Conservation (phyloP, 2,329 filamentous ascomycete species). For the Scopulariopsis brevicaulis region DNA sequence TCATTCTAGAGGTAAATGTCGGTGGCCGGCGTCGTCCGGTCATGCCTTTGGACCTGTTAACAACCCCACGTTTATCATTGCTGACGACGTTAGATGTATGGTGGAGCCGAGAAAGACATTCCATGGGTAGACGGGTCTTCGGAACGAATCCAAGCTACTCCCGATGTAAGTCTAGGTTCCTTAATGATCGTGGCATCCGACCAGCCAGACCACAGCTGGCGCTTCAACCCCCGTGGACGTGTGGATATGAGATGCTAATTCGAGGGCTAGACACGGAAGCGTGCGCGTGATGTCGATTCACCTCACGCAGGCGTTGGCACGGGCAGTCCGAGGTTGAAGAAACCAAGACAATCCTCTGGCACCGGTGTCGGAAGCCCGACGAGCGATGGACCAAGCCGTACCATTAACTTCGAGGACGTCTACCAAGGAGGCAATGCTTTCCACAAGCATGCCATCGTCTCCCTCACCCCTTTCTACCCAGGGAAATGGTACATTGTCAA, state of each 20-base stretch:
- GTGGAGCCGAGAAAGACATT: too few species aligned
- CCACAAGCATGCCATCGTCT: constrained; percentile 10
- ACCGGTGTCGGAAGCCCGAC: not conserved
- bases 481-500: constrained; percentile 10
- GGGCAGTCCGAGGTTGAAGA: not conserved
- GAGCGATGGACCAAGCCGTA: not conserved
- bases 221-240: not conserved
- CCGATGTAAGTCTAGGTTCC: not conserved
- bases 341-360: not conserved
- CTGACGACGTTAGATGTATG: not conserved
- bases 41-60: not conserved
- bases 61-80: not conserved
- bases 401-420: constrained; percentile 10
- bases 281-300: not conserved
- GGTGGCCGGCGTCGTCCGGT: not conserved
- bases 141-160: not conserved
- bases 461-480: constrained; percentile 2
- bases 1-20: not conserved
- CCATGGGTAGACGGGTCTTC: too few species aligned
- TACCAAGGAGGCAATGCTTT: constrained; percentile 10
- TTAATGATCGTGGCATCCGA: not conserved
- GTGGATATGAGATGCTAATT: not conserved
- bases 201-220: not conserved
- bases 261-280: not conserved
- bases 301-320: not conserved